Base-by-base conservation (phyloP, 306 rosid species). In the Sechiopsis laciniata region DNA sequence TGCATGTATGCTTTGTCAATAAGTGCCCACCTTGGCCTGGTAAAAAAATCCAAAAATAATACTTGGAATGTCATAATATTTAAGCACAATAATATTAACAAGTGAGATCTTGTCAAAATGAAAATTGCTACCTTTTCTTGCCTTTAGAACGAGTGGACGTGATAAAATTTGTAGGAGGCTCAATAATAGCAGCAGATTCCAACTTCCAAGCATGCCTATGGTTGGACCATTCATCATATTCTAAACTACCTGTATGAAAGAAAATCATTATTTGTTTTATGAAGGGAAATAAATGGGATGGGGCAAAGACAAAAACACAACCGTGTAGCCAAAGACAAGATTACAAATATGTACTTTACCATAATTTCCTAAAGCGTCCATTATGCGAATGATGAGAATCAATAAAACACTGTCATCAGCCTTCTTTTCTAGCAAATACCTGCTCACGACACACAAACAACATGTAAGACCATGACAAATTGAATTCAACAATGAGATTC, bases 181-280 rank as follows among this genome's bases (percentile, higher is more conserved):
- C 99, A 63, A 89, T 73, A 73, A 91, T 88, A 79, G 99, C 96
- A 68, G 96, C 96, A 74, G 99, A 91, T 80, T 95, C 99, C 77
- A 91, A 81, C 88, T 91, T 95, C 99, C 99, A 95, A 76, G 99
- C 85, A 86, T 91, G 99, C 86, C 97, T 85, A 85, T 95, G 97
- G 82, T 88, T 91, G 75, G 88, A 84, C 99, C 99, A 95, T 69
- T 95, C 99, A 72, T 95, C 99, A 81, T 84, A 95, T 78, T 95
- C 99, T 85, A 87, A 79, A 84, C 97, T 89, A 78, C 97, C 99
- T 95, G 82, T 51, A 74, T 29, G 37, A 24, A 65, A 82, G 73
- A 70, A 55, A 52, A 10, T 74, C 80, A 76, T 60, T 50, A 22
- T 51, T 50, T 69, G 54, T 20, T 50, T 19, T 72, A 9, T 48